Evolutionary conservation across 192 early-diverging fungal species (phyloP).

Genomic region (Coemansia aciculifera): DNA sequence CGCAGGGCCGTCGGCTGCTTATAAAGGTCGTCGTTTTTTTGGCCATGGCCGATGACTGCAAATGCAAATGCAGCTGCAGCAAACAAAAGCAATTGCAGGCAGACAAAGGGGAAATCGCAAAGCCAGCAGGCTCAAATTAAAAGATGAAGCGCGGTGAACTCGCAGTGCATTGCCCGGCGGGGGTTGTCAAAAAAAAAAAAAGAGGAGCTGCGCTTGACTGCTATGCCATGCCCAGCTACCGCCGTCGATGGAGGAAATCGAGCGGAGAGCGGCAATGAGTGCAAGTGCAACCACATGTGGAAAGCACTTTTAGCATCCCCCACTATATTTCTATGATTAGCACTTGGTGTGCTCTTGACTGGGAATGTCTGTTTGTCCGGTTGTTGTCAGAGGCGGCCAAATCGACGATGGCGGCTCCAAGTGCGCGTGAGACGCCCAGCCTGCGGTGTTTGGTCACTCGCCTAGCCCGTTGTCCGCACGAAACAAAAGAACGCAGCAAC

Average conservation of each 20-base stretch:
- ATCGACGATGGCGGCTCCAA: background rate
- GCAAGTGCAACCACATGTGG: conserved; percentile 1
- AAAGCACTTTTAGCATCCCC: no score
- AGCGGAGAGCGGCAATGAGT: background rate
- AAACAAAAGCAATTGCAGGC: background rate
- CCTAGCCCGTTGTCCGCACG: background rate
- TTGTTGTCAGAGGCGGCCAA: background rate
- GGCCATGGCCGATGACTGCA: conserved; percentile 1
- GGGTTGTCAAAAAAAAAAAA: conserved; percentile 4
- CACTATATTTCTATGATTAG: background rate
- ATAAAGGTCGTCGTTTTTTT: background rate
- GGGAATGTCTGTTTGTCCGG: background rate
- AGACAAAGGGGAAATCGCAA: conserved; percentile 1
- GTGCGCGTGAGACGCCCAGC: conserved; percentile 2
- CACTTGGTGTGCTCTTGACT: background rate
- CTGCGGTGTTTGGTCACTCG: background rate
- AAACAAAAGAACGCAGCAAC: background rate
- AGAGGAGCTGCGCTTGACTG: background rate
- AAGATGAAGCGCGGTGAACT: conserved; percentile 7
- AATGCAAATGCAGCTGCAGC: conserved; percentile 2
- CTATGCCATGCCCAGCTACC: background rate
- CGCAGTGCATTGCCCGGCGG: conserved; percentile 2
- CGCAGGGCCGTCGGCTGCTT: conserved; percentile 3
- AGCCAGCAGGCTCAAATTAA: conserved; percentile 12
- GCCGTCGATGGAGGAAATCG: background rate